A percentile compares a stretch with the other conserved stretches of the same genome.
Evolutionary conservation across 2,329 filamentous ascomycete species (phyloP).

Genomic region (Penicillium oxalicum): DNA sequence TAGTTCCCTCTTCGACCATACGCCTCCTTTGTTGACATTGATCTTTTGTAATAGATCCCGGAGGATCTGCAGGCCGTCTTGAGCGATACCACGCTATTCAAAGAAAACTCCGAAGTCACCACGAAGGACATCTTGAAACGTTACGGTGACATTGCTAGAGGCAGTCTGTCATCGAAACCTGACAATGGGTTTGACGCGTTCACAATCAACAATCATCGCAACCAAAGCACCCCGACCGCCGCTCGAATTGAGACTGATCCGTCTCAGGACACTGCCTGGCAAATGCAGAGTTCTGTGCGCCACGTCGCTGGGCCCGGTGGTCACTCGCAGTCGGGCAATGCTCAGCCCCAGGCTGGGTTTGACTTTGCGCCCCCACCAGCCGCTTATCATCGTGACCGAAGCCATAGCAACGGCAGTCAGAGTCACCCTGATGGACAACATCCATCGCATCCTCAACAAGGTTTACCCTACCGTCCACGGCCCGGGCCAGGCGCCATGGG

Average conservation of each 20-base stretch:
- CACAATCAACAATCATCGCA: conserved; percentile 37
- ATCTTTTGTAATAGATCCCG: conserved; percentile 60
- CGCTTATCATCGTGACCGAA: conserved; percentile 30
- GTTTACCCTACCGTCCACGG: conserved; percentile 33
- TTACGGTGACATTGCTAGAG: conserved; percentile 75
- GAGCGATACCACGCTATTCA: conserved; percentile 75
- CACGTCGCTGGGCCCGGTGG: conserved; percentile 53
- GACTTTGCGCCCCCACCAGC: conserved; percentile 25
- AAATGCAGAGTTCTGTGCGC: conserved; percentile 76
- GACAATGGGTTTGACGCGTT: conserved; percentile 51
- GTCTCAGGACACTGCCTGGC: conserved; percentile 62
- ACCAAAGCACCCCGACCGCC: conserved; percentile 44
- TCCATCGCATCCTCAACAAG: conserved; percentile 13
- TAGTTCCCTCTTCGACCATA: no score
- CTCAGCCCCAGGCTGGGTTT: conserved; percentile 18
- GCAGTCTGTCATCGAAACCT: conserved; percentile 52
- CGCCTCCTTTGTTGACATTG: background rate
- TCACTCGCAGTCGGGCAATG: conserved; percentile 28
- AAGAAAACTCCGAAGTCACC: conserved; percentile 76
- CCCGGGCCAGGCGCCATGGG: conserved; percentile 36
- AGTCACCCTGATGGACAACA: conserved; percentile 25
- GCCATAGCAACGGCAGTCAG: conserved; percentile 32
- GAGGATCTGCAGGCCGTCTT: conserved; percentile 84
- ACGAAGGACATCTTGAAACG: conserved; percentile 95
- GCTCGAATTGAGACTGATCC: conserved; percentile 80